phyloP scores from a whole-genome alignment of 2,329 filamentous ascomycete species.

The Colletotrichum sp. region DNA sequence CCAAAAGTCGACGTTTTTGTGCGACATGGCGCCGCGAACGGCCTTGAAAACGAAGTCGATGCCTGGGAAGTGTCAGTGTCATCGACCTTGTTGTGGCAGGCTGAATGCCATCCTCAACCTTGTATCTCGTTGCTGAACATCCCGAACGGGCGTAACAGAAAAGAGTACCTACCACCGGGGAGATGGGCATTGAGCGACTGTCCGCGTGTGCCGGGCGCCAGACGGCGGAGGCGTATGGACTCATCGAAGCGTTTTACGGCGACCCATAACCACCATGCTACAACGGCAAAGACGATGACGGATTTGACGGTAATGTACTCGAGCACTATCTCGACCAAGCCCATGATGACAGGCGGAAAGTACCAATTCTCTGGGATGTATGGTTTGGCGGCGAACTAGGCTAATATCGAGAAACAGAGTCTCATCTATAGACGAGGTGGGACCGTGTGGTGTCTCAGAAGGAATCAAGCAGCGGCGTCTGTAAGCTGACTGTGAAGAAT shows the following conservation, averaged over 20 bases:
- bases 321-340: constrained; percentile 54
- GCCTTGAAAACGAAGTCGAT: constrained; percentile 68
- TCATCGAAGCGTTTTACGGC: constrained; percentile 43
- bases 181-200: constrained; percentile 36
- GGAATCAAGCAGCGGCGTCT: neutral
- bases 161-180: constrained; percentile 49
- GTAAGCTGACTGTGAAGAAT: neutral
- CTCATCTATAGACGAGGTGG: neutral
- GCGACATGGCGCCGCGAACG: constrained; percentile 53
- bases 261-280: constrained; percentile 42
- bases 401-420: neutral
- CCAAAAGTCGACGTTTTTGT: constrained; percentile 70
- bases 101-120: neutral
- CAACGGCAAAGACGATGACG: constrained; percentile 39
- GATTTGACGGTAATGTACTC: constrained; percentile 47
- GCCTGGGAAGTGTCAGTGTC: constrained; percentile 39
- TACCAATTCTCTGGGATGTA: neutral
- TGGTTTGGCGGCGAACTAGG: neutral
- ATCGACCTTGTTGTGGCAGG: neutral
- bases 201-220: constrained; percentile 46
- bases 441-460: neutral
- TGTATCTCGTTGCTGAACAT: neutral
- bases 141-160: neutral
- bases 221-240: constrained; percentile 46
- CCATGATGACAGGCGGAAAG: constrained; percentile 38